phyloP scores from a whole-genome alignment of 176 grass and related monocot species.

The Aechmea fasciata region DNA sequence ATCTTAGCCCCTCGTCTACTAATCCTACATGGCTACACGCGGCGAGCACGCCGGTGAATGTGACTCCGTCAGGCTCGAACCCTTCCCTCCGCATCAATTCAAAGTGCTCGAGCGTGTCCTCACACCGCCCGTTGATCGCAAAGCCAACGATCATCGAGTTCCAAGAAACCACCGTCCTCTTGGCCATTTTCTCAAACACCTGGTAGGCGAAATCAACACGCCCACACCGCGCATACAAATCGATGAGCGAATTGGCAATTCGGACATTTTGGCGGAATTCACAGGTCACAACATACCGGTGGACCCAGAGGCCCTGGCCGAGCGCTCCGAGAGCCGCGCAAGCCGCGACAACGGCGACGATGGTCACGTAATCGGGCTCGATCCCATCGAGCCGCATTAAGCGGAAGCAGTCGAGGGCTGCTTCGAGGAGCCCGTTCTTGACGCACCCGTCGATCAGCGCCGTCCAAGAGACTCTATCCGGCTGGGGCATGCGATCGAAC shows the following conservation, averaged over 20 bases:
- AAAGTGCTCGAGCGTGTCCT: slow-evolving; percentile 38
- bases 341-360: slow-evolving; percentile 32
- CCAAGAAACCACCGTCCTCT: slow-evolving; percentile 49
- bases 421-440: slow-evolving; percentile 44
- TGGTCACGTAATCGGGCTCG: slow-evolving; percentile 44
- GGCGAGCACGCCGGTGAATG: slow-evolving; percentile 51
- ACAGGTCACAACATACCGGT: slow-evolving; percentile 20
- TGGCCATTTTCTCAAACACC: slow-evolving; percentile 35
- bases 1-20: slow-evolving; percentile 29
- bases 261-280: slow-evolving; percentile 31
- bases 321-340: slow-evolving; percentile 48
- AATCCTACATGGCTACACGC: slow-evolving; percentile 55
- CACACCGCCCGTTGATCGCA: slow-evolving; percentile 30
- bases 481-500: slow-evolving; percentile 38
- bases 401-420: slow-evolving; percentile 43
- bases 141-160: slow-evolving; percentile 54
- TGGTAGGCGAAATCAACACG: slow-evolving; percentile 40
- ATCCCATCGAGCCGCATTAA: slow-evolving; percentile 34
- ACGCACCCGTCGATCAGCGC: slow-evolving; percentile 50
- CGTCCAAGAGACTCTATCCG: slow-evolving; percentile 64
- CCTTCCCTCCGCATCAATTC: slow-evolving; percentile 43
- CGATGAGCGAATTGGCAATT: slow-evolving; percentile 45
- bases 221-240: slow-evolving; percentile 66
- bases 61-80: slow-evolving; percentile 45
- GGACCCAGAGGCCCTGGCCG: slow-evolving; percentile 52